Percentiles rank a stretch among this genome's conserved stretches.
Conservation (phyloP, 2,329 filamentous ascomycete genomes). For the Curvularia sp. region DNA sequence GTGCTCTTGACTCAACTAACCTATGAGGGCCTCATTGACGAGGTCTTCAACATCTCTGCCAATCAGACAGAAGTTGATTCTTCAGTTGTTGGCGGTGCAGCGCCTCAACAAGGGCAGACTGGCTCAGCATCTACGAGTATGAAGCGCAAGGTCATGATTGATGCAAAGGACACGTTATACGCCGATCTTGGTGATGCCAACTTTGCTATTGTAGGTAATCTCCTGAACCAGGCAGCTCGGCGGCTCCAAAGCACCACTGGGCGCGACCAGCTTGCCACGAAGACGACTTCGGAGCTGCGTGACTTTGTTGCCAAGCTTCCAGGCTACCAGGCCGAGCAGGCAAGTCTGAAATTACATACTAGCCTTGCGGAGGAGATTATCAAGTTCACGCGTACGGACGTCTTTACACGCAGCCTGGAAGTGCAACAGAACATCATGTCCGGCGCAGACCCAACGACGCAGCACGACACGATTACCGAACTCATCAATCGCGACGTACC, state of each 20-base stretch:
- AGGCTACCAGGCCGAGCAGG: constrained; percentile 89
- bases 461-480: constrained; percentile 91
- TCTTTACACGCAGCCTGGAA: constrained; percentile 86
- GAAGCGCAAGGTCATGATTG: constrained; percentile 87
- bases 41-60: constrained; percentile 88
- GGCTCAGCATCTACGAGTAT: constrained; percentile 59
- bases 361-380: constrained; percentile 94
- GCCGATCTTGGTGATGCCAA: constrained; percentile 88
- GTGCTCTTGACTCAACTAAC: constrained; percentile 92
- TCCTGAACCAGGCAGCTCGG: constrained; percentile 89
- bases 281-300: constrained; percentile 87
- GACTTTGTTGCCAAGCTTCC: constrained; percentile 96
- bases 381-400: constrained; percentile 86
- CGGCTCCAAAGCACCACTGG: constrained; percentile 89
- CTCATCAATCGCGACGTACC: constrained; percentile 89
- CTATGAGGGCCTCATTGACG: constrained; percentile 94
- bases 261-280: constrained; percentile 77
- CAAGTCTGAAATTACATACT: constrained; percentile 90
- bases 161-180: constrained; percentile 88
- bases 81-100: constrained; percentile 79
- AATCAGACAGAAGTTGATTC: constrained; percentile 94
- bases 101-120: constrained; percentile 64
- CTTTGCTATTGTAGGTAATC: constrained; percentile 88
- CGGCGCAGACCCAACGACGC: constrained; percentile 84
- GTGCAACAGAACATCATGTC: constrained; percentile 95